Conservation (phyloP, 1,139 yeast genomes). For the Kodamaea anthophila region DNA sequence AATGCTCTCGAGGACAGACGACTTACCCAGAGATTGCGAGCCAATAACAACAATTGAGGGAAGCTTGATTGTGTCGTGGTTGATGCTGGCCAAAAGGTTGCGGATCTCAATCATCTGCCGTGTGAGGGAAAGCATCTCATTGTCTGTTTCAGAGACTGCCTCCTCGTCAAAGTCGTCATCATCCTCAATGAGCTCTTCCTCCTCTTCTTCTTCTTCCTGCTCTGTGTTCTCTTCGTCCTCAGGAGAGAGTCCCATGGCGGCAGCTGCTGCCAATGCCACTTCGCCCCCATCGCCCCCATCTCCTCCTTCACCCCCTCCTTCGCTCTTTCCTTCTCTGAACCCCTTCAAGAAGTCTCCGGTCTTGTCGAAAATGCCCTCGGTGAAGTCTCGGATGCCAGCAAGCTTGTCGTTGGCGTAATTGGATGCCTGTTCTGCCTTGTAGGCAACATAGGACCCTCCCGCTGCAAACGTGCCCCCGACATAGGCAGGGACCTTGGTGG, state of each 20-base stretch:
- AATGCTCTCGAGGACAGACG: constrained; percentile 87
- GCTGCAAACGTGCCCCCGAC: constrained; percentile 91
- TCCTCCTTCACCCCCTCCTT: constrained; percentile 21
- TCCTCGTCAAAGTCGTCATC: constrained; percentile 40
- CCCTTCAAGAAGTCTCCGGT: constrained; percentile 38
- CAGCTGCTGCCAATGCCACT: constrained; percentile 39
- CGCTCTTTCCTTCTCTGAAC: constrained; percentile 12
- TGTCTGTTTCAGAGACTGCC: constrained; percentile 48
- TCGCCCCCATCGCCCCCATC: constrained; percentile 34
- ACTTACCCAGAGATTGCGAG: constrained; percentile 94
- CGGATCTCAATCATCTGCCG: constrained; percentile 96
- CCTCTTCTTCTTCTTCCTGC: constrained; percentile 20
- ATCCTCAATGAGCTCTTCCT: constrained; percentile 25
- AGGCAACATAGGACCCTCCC: constrained; percentile 87
- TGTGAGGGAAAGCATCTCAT: constrained; percentile 79
- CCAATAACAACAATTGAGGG: constrained; percentile 97
- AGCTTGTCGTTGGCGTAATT: constrained; percentile 63
- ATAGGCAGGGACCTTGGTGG: constrained; percentile 65
- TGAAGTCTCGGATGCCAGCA: constrained; percentile 52
- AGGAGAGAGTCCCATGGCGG: constrained; percentile 38
- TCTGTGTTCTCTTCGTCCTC: constrained; percentile 17
- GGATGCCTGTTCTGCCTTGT: constrained; percentile 85
- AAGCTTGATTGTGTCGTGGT: constrained; percentile 71
- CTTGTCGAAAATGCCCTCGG: constrained; percentile 40
- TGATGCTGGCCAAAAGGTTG: constrained; percentile 67